Conservation (phyloP, 2,329 filamentous ascomycete genomes). For the Alternaria postmessia region DNA sequence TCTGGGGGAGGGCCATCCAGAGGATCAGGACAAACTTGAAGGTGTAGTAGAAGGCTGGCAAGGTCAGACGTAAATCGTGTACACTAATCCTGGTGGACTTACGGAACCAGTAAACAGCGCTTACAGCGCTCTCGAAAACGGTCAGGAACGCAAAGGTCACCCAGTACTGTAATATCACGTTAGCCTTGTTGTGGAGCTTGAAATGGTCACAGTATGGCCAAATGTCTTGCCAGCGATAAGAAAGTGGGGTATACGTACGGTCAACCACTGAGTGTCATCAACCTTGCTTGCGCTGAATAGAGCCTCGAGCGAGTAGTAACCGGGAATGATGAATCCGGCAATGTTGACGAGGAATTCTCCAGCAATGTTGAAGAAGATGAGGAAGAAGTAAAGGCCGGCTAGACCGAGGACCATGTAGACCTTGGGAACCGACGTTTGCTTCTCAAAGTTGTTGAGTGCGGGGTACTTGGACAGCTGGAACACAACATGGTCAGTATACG, state of each 20-base stretch:
- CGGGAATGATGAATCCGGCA: constrained; percentile 82
- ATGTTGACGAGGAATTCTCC: constrained; percentile 88
- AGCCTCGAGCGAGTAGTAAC: constrained; percentile 83
- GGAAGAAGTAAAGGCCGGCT: constrained; percentile 83
- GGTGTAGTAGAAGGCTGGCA: constrained; percentile 91
- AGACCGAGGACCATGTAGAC: constrained; percentile 82
- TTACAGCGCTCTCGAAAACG: constrained; percentile 82
- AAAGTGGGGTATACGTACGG: constrained; percentile 48
- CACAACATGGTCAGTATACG: constrained; percentile 32
- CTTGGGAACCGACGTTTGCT: constrained; percentile 83
- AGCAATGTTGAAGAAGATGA: constrained; percentile 91
- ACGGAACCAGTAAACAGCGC: constrained; percentile 89
- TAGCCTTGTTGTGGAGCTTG: constrained; percentile 18
- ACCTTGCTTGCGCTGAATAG: constrained; percentile 75
- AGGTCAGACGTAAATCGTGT: constrained; percentile 19
- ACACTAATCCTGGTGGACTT: constrained; percentile 25
- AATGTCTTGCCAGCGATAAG: constrained; percentile 5
- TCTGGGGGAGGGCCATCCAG: constrained; percentile 96
- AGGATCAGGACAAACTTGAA: constrained; percentile 99
- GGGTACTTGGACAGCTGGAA: constrained; percentile 84
- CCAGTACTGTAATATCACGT: constrained; percentile 70
- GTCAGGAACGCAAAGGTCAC: constrained; percentile 85
- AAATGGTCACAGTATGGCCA: not conserved
- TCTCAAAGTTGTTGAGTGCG: constrained; percentile 83
- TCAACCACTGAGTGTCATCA: constrained; percentile 84